Evolutionary conservation across 176 grass and related monocot genomes (phyloP).

Genomic region (Triticum turgidum): DNA sequence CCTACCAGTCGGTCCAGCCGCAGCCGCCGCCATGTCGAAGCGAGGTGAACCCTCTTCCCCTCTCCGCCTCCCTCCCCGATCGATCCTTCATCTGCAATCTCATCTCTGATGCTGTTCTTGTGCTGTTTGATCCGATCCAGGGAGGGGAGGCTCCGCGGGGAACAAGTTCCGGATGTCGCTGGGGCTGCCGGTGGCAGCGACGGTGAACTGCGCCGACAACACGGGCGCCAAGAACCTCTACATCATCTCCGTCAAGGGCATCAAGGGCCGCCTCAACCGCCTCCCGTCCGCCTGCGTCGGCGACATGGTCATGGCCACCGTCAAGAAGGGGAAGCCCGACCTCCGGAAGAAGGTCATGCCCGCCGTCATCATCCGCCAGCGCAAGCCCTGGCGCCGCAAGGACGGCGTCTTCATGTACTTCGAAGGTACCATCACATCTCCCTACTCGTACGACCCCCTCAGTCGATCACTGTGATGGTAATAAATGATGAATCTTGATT

Average conservation of each 20-base stretch:
- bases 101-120: neutral
- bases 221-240: conserved; percentile 60
- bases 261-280: conserved; percentile 64
- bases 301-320: conserved; percentile 79
- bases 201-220: conserved; percentile 64
- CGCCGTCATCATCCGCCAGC: conserved; percentile 65
- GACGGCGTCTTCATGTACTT: conserved; percentile 76
- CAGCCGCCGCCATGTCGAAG: conserved; percentile 64
- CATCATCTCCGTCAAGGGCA: conserved; percentile 72
- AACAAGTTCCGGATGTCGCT: conserved; percentile 67
- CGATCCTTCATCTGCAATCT: neutral
- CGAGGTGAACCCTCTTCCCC: conserved; percentile 19
- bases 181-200: conserved; percentile 62
- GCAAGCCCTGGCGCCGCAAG: conserved; percentile 65
- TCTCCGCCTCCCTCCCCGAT: neutral
- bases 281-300: conserved; percentile 68
- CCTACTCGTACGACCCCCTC: neutral
- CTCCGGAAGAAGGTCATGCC: conserved; percentile 72
- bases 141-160: conserved; percentile 50
- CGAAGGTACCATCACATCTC: conserved; percentile 23
- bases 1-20: conserved; percentile 20
- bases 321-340: conserved; percentile 69
- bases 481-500: neutral
- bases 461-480: neutral
- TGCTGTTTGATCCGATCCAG: conserved; percentile 10